Conservation (phyloP, 208 protist species). For the Acanthamoeba healyi region DNA sequence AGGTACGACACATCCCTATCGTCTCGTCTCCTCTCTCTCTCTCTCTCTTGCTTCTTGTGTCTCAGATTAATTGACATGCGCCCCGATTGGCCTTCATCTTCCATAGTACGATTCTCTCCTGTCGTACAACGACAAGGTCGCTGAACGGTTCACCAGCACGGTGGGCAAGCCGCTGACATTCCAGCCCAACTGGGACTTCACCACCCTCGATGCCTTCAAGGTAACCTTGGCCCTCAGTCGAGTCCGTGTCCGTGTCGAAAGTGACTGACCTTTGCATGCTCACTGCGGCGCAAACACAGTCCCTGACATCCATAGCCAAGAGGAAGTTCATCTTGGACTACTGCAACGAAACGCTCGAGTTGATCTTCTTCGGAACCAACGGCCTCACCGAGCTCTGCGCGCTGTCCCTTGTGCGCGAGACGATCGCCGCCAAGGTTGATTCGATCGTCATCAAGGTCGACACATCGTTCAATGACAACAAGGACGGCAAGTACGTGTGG, state of each 20-base stretch:
- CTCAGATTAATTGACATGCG: too few species aligned
- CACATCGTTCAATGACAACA: not conserved
- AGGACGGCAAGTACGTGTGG: too few species aligned
- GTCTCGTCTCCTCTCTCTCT: not conserved
- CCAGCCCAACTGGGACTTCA: constrained; percentile 62
- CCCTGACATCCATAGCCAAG: too few species aligned
- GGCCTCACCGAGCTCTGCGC: constrained; percentile 38
- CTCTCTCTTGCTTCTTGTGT: not conserved
- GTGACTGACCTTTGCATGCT: not conserved
- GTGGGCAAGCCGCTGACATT: constrained; percentile 22
- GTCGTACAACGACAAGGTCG: not conserved
- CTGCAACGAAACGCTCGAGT: constrained; percentile 12
- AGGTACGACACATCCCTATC: not conserved
- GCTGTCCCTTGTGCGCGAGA: constrained; percentile 12
- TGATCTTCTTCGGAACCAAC: constrained; percentile 25
- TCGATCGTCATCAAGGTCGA: constrained; percentile 35
- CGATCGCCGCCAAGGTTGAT: constrained; percentile 20
- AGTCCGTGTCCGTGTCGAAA: not conserved
- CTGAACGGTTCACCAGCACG: not conserved
- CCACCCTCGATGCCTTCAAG: not conserved
- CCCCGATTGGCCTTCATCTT: not conserved
- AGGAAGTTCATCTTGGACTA: constrained; percentile 31
- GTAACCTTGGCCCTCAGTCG: not conserved
- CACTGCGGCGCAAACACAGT: too few species aligned
- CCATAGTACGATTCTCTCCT: constrained; percentile 6